phyloP scores from a whole-genome alignment of 2,329 filamentous ascomycete species.

The Orbilia ellipsospora region DNA sequence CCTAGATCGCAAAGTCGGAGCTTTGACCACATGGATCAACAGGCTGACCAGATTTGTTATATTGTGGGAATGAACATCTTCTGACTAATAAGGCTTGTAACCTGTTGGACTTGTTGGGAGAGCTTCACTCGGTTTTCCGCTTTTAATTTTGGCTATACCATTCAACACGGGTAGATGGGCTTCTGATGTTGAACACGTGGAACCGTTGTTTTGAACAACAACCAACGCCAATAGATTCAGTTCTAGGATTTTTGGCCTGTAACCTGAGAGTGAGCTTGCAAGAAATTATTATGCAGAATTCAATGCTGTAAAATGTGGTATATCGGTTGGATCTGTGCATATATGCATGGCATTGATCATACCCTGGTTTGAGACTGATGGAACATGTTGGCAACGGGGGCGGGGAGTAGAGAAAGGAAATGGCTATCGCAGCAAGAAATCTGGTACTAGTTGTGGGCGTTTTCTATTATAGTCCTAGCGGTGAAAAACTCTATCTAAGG shows the following conservation, averaged over 20 bases:
- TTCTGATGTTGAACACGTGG: slow-evolving; percentile 48
- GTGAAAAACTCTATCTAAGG: too few relatives aligned
- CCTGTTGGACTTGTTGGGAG: slow-evolving; percentile 37
- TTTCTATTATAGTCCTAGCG: too few relatives aligned
- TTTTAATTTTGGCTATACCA: slow-evolving; percentile 5
- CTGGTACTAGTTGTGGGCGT: not conserved
- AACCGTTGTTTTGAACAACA: slow-evolving; percentile 20
- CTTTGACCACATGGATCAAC: not conserved
- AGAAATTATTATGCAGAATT: slow-evolving; percentile 29
- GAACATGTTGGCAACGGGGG: not conserved
- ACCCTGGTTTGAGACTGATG: slow-evolving; percentile 23
- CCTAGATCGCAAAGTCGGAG: too few relatives aligned
- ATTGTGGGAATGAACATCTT: not conserved
- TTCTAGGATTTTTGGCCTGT: slow-evolving; percentile 20
- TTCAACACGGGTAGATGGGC: slow-evolving; percentile 13
- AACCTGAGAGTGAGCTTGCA: slow-evolving; percentile 7
- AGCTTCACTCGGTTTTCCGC: slow-evolving; percentile 15
- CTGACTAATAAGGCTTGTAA: not conserved
- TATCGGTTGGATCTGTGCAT: slow-evolving; percentile 37
- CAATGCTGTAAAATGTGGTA: slow-evolving; percentile 42
- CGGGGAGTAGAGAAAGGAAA: not conserved
- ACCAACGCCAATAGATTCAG: not conserved
- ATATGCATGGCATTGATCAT: slow-evolving; percentile 9
- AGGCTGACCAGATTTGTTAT: too few relatives aligned
- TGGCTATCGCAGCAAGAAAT: not conserved